Conservation (phyloP, 768 basidiomycete species). For the Phaffia tasmanica region DNA sequence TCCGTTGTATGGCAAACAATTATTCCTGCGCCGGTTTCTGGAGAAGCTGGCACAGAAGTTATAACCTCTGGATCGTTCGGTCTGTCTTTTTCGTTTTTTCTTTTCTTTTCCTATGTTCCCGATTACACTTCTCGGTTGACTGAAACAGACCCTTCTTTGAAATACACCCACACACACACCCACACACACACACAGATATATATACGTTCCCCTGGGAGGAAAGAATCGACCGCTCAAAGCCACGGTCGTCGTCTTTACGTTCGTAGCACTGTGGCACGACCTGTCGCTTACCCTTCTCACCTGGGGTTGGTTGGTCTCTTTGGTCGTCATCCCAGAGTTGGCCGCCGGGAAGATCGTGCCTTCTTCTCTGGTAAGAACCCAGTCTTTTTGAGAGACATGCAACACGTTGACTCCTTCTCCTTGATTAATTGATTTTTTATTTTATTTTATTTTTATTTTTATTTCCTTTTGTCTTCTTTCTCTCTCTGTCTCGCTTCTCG, state of each 20-base stretch:
- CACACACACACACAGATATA: conserved; percentile 51
- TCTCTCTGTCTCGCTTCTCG: no score
- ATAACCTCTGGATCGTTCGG: conserved; percentile 91
- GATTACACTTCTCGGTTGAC: not conserved
- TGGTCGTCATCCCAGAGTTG: conserved; percentile 83
- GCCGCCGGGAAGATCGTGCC: conserved; percentile 53
- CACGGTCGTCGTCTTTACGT: conserved; percentile 74
- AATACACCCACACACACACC: no score
- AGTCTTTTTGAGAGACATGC: conserved; percentile 23
- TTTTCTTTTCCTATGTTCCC: not conserved
- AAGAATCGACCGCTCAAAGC: conserved; percentile 49
- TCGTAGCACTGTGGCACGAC: conserved; percentile 97
- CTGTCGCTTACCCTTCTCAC: conserved; percentile 72
- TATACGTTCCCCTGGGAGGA: conserved; percentile 88
- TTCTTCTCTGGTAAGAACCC: no score
- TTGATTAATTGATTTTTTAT: not conserved
- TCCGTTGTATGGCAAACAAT: conserved; percentile 96
- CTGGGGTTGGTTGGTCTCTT: conserved; percentile 91
- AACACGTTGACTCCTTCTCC: not conserved
- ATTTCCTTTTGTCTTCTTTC: conserved; percentile 2
- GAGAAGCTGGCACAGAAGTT: conserved; percentile 92
- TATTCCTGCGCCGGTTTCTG: conserved; percentile 89
- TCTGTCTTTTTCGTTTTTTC: not conserved
- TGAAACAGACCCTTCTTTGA: no score
- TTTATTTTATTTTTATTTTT: not conserved